phyloP scores from a whole-genome alignment of 306 rosid genomes.

The Malus sieversii region DNA sequence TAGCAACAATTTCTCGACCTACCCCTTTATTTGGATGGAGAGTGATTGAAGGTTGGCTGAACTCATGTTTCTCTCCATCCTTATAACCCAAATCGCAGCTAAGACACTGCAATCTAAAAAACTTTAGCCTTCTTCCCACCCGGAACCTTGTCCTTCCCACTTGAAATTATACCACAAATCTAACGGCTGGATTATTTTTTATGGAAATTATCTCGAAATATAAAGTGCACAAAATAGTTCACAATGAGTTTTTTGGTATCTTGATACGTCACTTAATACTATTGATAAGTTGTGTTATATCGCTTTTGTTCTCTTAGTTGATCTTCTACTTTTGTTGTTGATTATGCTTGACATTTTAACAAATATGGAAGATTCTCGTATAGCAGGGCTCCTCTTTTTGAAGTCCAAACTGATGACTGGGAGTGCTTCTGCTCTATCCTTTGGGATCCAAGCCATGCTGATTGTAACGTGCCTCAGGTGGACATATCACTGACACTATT shows the following conservation, averaged over 20 bases:
- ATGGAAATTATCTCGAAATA: not conserved
- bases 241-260: not conserved
- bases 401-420: slow-evolving; percentile 48
- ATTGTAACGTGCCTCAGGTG: slow-evolving; percentile 53
- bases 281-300: not conserved
- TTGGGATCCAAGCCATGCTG: slow-evolving; percentile 46
- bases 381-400: slow-evolving; percentile 46
- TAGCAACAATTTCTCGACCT: too few relatives aligned
- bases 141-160: not conserved
- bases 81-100: not conserved
- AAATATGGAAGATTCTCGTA: not conserved
- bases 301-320: not conserved
- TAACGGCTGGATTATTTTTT: not conserved
- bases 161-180: not conserved
- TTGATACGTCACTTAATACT: not conserved
- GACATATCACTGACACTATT: not conserved
- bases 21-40: not conserved
- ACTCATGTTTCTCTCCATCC: not conserved
- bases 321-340: not conserved
- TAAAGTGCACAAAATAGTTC: not conserved
- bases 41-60: not conserved
- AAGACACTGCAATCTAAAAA: not conserved
- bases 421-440: slow-evolving; percentile 46
- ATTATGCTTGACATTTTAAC: not conserved
- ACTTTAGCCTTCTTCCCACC: not conserved